Base-by-base conservation (phyloP, 345 rosid genomes). In the Carallia brachiata region DNA sequence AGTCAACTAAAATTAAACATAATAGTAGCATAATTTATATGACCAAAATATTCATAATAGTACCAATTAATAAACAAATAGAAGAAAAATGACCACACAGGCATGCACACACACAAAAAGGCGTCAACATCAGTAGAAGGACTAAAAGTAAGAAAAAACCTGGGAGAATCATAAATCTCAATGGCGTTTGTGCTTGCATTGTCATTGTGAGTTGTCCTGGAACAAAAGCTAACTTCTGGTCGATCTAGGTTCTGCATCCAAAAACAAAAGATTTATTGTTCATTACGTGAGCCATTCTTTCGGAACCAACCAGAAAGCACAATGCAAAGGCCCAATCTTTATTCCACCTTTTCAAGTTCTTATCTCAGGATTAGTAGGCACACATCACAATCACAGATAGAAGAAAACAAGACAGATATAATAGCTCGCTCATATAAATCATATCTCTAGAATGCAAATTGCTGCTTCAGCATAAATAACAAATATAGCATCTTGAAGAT, bases 111-210 rank as follows among this genome's bases (percentile, higher is more conserved):
- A 44, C 54, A 6, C 17, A 52, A 53, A 19, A 65, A 32, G 74
- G 4, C n/a, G n/a, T 2, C 56, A 62, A 18, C 67, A 59, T 68
- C 28, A 12, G 62, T 36, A 50, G 37, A 31, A 19, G 18, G 47
- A 56, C 10, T 7, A 48, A 57, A 36, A 54, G 72, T 23, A 52
- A 52, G 34, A 17, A 37, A n/a, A n/a, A 9, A 56, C 48, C 92
- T 85, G 71, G 66, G 66, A 69, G 77, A 76, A 67, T 84, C 87
- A 62, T 88, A 88, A 59, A 88, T 88, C 71, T 85, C 88, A 44
- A 88, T 32, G 15, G 90, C 82, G 61, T 88, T 88, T 47, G 84
- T 85, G 68, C 82, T 88, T 55, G 92, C 85, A 78, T 88, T 88
- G 52, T 85, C 92, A 58, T 88, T 87, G 47, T 76, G 64, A 7